phyloP scores from a whole-genome alignment of 305 asterid genomes.

The Plantago coronopus region DNA sequence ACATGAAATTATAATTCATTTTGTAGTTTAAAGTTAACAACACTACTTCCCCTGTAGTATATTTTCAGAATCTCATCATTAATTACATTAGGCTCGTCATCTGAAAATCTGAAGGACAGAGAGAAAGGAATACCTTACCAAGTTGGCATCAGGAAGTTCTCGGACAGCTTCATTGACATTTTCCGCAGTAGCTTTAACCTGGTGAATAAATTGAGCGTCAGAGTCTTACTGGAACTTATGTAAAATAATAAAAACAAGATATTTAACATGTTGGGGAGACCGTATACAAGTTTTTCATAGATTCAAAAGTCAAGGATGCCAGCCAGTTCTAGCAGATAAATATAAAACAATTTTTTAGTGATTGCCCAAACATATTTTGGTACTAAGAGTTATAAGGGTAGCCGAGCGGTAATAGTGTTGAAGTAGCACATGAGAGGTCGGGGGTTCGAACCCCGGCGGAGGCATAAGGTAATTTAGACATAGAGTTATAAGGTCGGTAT shows the following conservation, averaged over 20 bases:
- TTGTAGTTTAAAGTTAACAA: no score
- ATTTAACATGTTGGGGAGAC: not conserved
- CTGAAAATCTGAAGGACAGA: constrained; percentile 27
- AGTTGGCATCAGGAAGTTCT: constrained; percentile 99
- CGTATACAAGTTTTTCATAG: not conserved
- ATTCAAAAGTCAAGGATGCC: constrained; percentile 4
- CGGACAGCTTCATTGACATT: constrained; percentile 91
- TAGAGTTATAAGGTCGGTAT: no score
- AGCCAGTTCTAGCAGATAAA: constrained; percentile 1
- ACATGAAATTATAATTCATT: constrained; percentile 2
- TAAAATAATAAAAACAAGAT: constrained; percentile 1
- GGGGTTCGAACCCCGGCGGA: no score
- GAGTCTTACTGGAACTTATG: constrained; percentile 14
- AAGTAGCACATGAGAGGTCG: no score
- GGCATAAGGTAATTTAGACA: no score
- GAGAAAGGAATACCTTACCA: constrained; percentile 93
- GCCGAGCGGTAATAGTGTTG: no score
- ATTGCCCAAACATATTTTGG: no score
- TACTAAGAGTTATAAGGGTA: no score
- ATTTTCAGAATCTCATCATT: constrained; percentile 11
- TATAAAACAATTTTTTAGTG: constrained; percentile 7
- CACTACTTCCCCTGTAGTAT: not conserved
- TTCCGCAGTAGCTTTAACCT: constrained; percentile 98
- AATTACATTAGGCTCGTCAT: constrained; percentile 17
- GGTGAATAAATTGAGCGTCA: constrained; percentile 26